Percentiles rank a stretch among this genome's conserved stretches.
phyloP scores from a whole-genome alignment of 108 stramenopile species.

The Mediolabrus comicus region DNA sequence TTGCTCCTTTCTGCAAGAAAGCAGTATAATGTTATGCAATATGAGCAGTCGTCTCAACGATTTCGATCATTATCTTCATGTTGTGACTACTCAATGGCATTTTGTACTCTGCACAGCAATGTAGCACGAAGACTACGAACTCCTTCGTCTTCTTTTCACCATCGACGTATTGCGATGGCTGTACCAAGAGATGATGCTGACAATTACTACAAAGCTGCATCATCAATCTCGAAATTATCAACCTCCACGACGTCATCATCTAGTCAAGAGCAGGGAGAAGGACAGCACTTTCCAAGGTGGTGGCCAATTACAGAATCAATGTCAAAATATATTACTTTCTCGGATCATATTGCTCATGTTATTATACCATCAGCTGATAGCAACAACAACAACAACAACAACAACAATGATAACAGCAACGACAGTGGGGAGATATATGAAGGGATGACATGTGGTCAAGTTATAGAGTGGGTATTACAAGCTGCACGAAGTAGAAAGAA shows the following conservation, averaged over 20 bases:
- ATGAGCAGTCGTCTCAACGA: neutral
- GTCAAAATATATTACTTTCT: slow-evolving; percentile 23
- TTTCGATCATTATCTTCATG: neutral
- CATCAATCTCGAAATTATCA: neutral
- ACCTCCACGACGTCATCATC: neutral
- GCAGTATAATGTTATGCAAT: too few relatives aligned
- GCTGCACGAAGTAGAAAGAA: slow-evolving; percentile 1
- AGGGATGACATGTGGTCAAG: slow-evolving; percentile 16
- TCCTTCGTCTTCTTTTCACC: neutral
- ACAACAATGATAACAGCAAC: too few relatives aligned
- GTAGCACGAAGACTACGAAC: neutral
- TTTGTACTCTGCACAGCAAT: neutral
- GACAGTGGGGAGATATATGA: neutral
- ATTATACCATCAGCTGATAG: slow-evolving; percentile 20
- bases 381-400: neutral
- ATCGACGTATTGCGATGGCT: neutral
- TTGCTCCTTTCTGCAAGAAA: too few relatives aligned
- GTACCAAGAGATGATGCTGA: neutral
- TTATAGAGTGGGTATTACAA: slow-evolving; percentile 31
- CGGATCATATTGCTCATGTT: slow-evolving; percentile 40
- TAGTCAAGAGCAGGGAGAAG: neutral
- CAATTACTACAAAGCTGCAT: neutral
- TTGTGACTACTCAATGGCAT: neutral
- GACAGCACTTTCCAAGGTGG: slow-evolving; percentile 19
- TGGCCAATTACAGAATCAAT: slow-evolving; percentile 14